phyloP scores from a whole-genome alignment of 495 filamentous ascomycete species.

The Cryomyces antarcticus region DNA sequence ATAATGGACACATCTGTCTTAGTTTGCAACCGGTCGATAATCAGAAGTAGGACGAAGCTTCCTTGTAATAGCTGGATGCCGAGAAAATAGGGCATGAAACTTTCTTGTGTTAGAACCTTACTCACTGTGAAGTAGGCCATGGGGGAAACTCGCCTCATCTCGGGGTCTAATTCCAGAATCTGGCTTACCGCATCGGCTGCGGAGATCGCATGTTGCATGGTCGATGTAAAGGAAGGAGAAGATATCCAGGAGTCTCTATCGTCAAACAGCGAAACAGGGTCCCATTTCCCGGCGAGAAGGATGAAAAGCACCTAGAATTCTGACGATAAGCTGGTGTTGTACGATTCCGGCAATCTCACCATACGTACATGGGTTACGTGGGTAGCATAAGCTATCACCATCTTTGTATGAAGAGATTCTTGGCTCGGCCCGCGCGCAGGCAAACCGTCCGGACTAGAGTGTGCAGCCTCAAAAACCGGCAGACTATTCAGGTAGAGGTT shows the following conservation, averaged over 20 bases:
- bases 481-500: background rate
- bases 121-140: too few species aligned
- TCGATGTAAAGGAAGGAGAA: slow-evolving; percentile 29
- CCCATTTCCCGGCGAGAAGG: slow-evolving; percentile 36
- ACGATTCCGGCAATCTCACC: too few species aligned
- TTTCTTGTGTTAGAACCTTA: background rate
- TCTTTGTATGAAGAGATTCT: slow-evolving; percentile 4
- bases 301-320: slow-evolving; percentile 22
- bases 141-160: slow-evolving; percentile 12
- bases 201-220: slow-evolving; percentile 31
- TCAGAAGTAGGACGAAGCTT: slow-evolving; percentile 33
- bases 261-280: slow-evolving; percentile 35
- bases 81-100: slow-evolving; percentile 42
- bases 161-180: slow-evolving; percentile 34
- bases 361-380: slow-evolving; percentile 32
- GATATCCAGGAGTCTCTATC: slow-evolving; percentile 38
- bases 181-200: slow-evolving; percentile 31
- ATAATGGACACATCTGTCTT: slow-evolving; percentile 31
- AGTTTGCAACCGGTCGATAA: slow-evolving; percentile 35
- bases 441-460: background rate
- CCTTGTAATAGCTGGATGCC: slow-evolving; percentile 40
- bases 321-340: too few species aligned
- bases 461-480: background rate
- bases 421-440: background rate
- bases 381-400: slow-evolving; percentile 10